These are phyloP conservation scores for Eutreptiella sp. DNA, from an alignment of 208 protist genomes.

Conservation along the genomic window DNA sequence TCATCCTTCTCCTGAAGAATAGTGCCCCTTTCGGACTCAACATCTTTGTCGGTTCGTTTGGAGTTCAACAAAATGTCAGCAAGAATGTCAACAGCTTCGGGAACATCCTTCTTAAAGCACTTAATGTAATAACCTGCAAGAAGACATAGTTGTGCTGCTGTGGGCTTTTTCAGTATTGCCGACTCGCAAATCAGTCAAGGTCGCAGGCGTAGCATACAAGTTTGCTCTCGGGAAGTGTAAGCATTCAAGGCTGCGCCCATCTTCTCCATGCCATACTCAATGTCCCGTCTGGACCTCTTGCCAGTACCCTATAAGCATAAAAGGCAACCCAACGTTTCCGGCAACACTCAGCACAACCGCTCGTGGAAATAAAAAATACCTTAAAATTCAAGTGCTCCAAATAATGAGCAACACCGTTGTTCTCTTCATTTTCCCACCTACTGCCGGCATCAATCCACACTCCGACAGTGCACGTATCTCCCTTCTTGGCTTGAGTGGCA, in stretches of 20 bases:
- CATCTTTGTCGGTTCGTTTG: conserved; percentile 58
- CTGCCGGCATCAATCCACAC: conserved; percentile 95
- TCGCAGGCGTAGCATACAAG: too few species aligned
- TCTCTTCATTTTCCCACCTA: conserved; percentile 89
- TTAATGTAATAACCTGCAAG: conserved; percentile 93
- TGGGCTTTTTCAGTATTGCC: conserved; percentile 27
- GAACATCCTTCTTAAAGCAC: conserved; percentile 84
- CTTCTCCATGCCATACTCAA: conserved; percentile 90
- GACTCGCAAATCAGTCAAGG: neutral
- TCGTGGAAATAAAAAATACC: conserved; percentile 1
- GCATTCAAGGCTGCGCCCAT: conserved; percentile 96
- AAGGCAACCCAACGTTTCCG: conserved; percentile 11
- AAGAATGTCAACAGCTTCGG: conserved; percentile 87
- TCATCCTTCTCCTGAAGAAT: conserved; percentile 93
- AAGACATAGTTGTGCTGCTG: too few species aligned
- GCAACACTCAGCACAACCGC: neutral
- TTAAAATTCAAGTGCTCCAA: conserved; percentile 99
- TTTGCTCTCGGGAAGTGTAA: conserved; percentile 96
- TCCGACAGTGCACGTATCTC: conserved; percentile 87
- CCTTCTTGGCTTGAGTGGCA: conserved; percentile 80
- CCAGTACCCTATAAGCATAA: conserved; percentile 63
- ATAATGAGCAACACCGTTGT: conserved; percentile 97
- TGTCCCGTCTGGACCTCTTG: conserved; percentile 71
- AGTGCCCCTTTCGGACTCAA: conserved; percentile 86
- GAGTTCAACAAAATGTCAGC: conserved; percentile 92